These are phyloP conservation scores for Leucocoprinus leucothites DNA, from an alignment of 768 basidiomycete genomes.

Conservation along the genomic window DNA sequence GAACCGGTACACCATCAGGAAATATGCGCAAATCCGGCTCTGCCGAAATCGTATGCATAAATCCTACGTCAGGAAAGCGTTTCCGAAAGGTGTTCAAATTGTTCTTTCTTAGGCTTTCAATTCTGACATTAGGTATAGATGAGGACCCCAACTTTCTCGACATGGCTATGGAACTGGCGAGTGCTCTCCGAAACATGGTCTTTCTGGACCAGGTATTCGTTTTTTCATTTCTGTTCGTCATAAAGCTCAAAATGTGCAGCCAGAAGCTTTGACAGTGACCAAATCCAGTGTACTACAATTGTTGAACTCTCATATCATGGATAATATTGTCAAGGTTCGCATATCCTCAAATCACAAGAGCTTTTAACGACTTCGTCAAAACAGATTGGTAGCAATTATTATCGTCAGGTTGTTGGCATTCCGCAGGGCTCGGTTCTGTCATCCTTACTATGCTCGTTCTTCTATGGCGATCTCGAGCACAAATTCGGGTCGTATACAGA, in stretches of 20 bases:
- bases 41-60: conserved; percentile 55
- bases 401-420: conserved; percentile 89
- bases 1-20: conserved; percentile 73
- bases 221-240: background rate
- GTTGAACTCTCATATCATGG: conserved; percentile 85
- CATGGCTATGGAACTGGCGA: conserved; percentile 66
- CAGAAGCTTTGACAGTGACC: conserved; percentile 47
- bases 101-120: background rate
- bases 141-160: conserved; percentile 74
- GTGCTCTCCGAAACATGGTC: conserved; percentile 66
- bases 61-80: conserved; percentile 55
- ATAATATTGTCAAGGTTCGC: conserved; percentile 88
- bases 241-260: conserved; percentile 10
- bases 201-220: conserved; percentile 79
- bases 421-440: conserved; percentile 99
- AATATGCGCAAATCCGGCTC: conserved; percentile 63
- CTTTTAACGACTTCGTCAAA: background rate
- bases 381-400: conserved; percentile 80
- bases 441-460: conserved; percentile 88
- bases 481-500: conserved; percentile 48
- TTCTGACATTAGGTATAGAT: conserved; percentile 39
- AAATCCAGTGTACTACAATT: conserved; percentile 64
- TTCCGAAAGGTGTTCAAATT: conserved; percentile 54
- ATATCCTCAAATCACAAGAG: background rate
- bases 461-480: conserved; percentile 89